Conservation (phyloP, 148 eudicot species). For the Polygonum maritimum region DNA sequence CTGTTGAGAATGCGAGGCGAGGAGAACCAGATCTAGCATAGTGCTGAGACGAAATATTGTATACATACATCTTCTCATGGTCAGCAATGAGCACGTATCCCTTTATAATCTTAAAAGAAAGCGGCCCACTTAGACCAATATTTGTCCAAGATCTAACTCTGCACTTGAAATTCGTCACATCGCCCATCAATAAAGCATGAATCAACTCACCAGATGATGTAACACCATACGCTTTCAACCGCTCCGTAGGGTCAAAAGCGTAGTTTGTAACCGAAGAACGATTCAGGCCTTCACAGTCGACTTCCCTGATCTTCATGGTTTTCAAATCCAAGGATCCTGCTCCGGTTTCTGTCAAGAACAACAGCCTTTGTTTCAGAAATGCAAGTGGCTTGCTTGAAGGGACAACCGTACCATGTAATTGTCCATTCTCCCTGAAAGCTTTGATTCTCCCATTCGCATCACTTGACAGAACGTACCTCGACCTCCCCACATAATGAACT, state of each 20-base stretch:
- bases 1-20: slow-evolving; percentile 59
- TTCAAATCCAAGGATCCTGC: slow-evolving; percentile 94
- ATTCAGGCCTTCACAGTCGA: slow-evolving; percentile 85
- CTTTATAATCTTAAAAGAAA: slow-evolving; percentile 68
- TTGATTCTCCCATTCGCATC: slow-evolving; percentile 52
- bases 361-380: slow-evolving; percentile 75
- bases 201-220: slow-evolving; percentile 74
- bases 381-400: slow-evolving; percentile 68
- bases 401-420: slow-evolving; percentile 49
- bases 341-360: slow-evolving; percentile 84
- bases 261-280: slow-evolving; percentile 45
- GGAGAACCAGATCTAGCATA: slow-evolving; percentile 64
- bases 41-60: slow-evolving; percentile 73
- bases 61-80: slow-evolving; percentile 59
- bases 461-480: slow-evolving; percentile 57
- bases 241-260: slow-evolving; percentile 72
- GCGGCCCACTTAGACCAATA: slow-evolving; percentile 50
- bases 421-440: slow-evolving; percentile 68
- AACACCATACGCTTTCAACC: slow-evolving; percentile 84
- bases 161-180: slow-evolving; percentile 81
- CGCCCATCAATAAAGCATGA: slow-evolving; percentile 71
- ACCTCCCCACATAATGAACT: slow-evolving; percentile 79
- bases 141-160: slow-evolving; percentile 83
- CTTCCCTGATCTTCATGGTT: slow-evolving; percentile 76
- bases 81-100: slow-evolving; percentile 63